Conservation (phyloP, 2,329 filamentous ascomycete genomes). For the Teratosphaeria destructans region DNA sequence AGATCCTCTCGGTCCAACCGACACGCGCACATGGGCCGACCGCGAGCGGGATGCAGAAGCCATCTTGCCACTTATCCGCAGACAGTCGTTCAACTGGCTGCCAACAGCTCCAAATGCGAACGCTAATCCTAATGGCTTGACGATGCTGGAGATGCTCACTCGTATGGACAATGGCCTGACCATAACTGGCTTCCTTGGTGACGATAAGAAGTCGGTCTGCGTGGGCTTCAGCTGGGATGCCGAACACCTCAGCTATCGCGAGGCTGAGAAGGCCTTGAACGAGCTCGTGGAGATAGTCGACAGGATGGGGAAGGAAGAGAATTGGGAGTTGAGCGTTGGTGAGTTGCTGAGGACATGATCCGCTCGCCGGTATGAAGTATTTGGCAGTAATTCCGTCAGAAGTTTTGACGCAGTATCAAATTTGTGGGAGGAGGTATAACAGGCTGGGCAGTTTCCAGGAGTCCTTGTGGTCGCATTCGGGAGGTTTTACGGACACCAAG, state of each 20-base stretch:
- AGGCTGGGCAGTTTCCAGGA: not conserved
- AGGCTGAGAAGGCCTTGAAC: conserved; percentile 19
- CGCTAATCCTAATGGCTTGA: conserved; percentile 16
- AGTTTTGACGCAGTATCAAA: not conserved
- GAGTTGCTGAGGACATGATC: conserved; percentile 17
- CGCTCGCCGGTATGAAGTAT: not conserved
- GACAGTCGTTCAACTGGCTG: conserved; percentile 26
- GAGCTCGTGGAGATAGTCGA: conserved; percentile 15
- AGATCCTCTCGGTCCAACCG: conserved; percentile 16
- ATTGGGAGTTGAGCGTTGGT: conserved; percentile 16
- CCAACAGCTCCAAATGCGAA: conserved; percentile 20
- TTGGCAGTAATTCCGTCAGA: not conserved
- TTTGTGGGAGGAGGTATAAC: not conserved
- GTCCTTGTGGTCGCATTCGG: not conserved
- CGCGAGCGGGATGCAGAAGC: conserved; percentile 21
- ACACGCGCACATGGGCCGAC: conserved; percentile 19
- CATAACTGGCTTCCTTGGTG: conserved; percentile 22
- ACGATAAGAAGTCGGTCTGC: conserved; percentile 21
- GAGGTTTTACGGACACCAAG: not conserved
- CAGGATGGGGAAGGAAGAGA: conserved; percentile 18
- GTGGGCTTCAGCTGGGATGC: conserved; percentile 24
- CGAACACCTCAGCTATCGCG: conserved; percentile 18
- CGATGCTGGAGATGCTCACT: conserved; percentile 22
- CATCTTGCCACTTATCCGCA: conserved; percentile 19
- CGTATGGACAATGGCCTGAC: conserved; percentile 25